Conservation (phyloP, 495 filamentous ascomycete genomes). For the Aspergillus egyptiacus region DNA sequence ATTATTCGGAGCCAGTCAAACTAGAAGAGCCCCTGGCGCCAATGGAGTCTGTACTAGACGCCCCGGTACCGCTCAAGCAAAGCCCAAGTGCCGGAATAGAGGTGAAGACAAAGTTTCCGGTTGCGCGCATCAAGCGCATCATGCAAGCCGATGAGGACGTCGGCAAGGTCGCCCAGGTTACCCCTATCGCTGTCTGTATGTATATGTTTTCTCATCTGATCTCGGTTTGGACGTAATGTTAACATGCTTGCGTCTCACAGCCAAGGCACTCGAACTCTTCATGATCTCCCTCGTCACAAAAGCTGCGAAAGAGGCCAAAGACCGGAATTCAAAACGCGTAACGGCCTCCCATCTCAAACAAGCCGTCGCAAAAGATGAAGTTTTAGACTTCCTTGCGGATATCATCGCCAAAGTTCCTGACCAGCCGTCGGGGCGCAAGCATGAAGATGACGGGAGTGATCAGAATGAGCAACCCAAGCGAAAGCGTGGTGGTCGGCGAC, state of each 20-base stretch:
- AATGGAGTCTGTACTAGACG: slow-evolving; percentile 19
- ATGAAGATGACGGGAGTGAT: slow-evolving; percentile 47
- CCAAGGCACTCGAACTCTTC: slow-evolving; percentile 92
- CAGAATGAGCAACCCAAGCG: slow-evolving; percentile 47
- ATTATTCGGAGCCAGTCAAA: slow-evolving; percentile 40
- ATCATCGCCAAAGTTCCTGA: slow-evolving; percentile 84
- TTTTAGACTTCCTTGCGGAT: slow-evolving; percentile 89
- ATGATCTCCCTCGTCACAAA: slow-evolving; percentile 91
- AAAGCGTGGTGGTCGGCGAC: slow-evolving; percentile 39
- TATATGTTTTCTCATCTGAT: slow-evolving; percentile 17
- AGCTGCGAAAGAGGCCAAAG: slow-evolving; percentile 74
- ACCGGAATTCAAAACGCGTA: slow-evolving; percentile 80
- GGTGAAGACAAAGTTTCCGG: slow-evolving; percentile 93
- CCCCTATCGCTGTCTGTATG: slow-evolving; percentile 84
- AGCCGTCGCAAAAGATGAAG: slow-evolving; percentile 75
- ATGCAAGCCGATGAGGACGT: slow-evolving; percentile 99
- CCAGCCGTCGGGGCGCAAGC: slow-evolving; percentile 52
- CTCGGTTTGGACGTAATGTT: slow-evolving; percentile 5
- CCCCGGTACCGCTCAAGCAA: slow-evolving; percentile 17
- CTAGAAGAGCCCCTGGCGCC: slow-evolving; percentile 27
- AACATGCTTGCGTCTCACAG: slow-evolving; percentile 26
- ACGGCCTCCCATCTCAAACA: slow-evolving; percentile 86
- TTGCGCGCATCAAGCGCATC: slow-evolving; percentile 96
- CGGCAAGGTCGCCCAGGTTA: slow-evolving; percentile 96
- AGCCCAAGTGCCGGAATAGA: slow-evolving; percentile 47